phyloP scores from a whole-genome alignment of 2,329 filamentous ascomycete genomes.

The Verticillium zaregamsianum region DNA sequence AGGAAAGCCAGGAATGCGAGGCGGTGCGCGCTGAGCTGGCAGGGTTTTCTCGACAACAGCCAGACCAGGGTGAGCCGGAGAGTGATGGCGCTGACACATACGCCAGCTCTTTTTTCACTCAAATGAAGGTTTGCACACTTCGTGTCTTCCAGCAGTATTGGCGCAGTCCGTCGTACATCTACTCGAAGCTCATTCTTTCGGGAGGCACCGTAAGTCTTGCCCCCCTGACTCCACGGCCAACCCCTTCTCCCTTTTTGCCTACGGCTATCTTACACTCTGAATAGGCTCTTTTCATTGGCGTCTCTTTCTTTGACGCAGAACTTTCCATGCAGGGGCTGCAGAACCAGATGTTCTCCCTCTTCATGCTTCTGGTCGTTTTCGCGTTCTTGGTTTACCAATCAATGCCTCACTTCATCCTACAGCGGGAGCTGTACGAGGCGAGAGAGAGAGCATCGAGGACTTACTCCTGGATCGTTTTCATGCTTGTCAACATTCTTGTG shows the following conservation, averaged over 20 bases:
- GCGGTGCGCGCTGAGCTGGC: constrained; percentile 26
- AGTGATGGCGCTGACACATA: constrained; percentile 46
- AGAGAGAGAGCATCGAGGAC: constrained; percentile 61
- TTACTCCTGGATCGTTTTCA: constrained; percentile 64
- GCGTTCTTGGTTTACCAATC: constrained; percentile 54
- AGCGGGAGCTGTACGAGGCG: constrained; percentile 63
- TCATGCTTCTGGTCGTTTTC: constrained; percentile 63
- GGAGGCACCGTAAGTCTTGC: constrained; percentile 25
- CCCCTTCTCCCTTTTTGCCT: neutral
- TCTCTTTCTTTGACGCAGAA: constrained; percentile 56
- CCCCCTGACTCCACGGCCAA: neutral
- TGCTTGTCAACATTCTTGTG: constrained; percentile 60
- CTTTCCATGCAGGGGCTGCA: constrained; percentile 58
- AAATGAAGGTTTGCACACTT: constrained; percentile 55
- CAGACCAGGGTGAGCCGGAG: neutral
- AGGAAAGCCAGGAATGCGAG: constrained; percentile 23
- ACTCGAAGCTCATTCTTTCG: constrained; percentile 61
- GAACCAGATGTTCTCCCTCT: constrained; percentile 62
- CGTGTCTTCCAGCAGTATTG: constrained; percentile 77
- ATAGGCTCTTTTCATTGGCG: constrained; percentile 57
- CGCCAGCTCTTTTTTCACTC: constrained; percentile 59
- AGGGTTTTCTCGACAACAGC: constrained; percentile 13
- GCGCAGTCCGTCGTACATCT: constrained; percentile 72
- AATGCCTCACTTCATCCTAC: constrained; percentile 64
- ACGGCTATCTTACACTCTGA: neutral